These are phyloP conservation scores for Pichia kluyveri DNA, from an alignment of 805 yeast genomes.

Conservation along the genomic window DNA sequence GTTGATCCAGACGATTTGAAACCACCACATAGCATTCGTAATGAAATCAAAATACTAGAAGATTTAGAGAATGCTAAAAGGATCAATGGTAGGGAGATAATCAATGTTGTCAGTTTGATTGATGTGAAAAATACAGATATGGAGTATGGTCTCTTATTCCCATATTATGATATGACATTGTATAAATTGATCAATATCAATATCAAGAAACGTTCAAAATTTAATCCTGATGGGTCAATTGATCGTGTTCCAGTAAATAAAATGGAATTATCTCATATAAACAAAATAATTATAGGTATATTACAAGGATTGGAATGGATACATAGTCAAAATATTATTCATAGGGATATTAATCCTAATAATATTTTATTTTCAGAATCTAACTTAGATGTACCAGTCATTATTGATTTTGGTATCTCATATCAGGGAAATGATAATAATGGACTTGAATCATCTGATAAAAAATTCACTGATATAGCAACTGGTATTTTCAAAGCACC, in stretches of 20 bases:
- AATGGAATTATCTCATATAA: constrained; percentile 10
- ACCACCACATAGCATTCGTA: constrained; percentile 44
- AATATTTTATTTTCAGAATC: constrained; percentile 33
- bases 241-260: constrained; percentile 9
- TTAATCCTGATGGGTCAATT: constrained; percentile 14
- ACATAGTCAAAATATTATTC: constrained; percentile 57
- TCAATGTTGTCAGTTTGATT: constrained; percentile 11
- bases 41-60: constrained; percentile 34
- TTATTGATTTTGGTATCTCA: constrained; percentile 35
- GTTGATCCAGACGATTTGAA: constrained; percentile 40
- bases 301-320: constrained; percentile 47
- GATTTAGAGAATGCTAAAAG: constrained; percentile 8
- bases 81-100: not conserved
- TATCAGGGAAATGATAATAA: constrained; percentile 44
- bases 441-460: constrained; percentile 46
- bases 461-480: constrained; percentile 48
- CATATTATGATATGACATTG: constrained; percentile 30
- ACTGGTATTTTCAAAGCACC: constrained; percentile 69
- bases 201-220: constrained; percentile 23
- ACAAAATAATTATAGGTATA: constrained; percentile 28
- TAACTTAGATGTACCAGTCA: constrained; percentile 20
- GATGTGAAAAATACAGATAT: constrained; percentile 14
- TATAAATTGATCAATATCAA: constrained; percentile 24
- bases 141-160: constrained; percentile 35
- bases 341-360: constrained; percentile 76